A percentile compares a stretch with the other conserved stretches of the same genome.
Evolutionary conservation across 2,329 filamentous ascomycete genomes (phyloP).

Genomic region (Phialophora expanda): DNA sequence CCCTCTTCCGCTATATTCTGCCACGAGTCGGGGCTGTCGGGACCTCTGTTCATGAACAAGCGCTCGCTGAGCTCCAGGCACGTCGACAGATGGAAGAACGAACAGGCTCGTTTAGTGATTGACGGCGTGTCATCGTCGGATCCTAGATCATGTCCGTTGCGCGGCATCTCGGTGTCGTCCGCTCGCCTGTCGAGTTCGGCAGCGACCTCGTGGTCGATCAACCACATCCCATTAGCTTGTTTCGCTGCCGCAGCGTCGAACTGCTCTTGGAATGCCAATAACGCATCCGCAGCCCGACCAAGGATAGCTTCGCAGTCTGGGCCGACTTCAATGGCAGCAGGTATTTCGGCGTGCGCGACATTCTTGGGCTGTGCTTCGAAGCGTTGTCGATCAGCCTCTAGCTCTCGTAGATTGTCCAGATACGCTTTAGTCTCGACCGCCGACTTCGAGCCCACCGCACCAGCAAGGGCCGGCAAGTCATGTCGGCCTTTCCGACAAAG

Average conservation of each 20-base stretch:
- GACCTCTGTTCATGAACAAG: conserved; percentile 73
- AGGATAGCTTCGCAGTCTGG: conserved; percentile 67
- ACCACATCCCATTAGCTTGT: conserved; percentile 57
- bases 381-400: conserved; percentile 50
- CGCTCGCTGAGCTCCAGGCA: conserved; percentile 69
- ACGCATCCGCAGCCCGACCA: conserved; percentile 69
- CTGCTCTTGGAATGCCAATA: conserved; percentile 68
- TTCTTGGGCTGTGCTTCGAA: conserved; percentile 45
- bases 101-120: conserved; percentile 5
- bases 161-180: conserved; percentile 12
- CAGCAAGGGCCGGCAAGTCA: conserved; percentile 66
- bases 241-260: conserved; percentile 68
- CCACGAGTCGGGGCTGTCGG: conserved; percentile 70
- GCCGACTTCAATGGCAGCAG: conserved; percentile 75
- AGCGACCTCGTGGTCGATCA: conserved; percentile 57
- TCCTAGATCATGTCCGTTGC: conserved; percentile 15
- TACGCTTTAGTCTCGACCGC: conserved; percentile 75
- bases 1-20: conserved; percentile 57
- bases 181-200: conserved; percentile 22
- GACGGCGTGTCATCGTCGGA: background rate
- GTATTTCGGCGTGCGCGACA: conserved; percentile 62
- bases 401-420: conserved; percentile 65
- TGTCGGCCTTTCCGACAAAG: conserved; percentile 68
- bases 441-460: conserved; percentile 71
- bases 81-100: conserved; percentile 62